Evolutionary conservation across 495 filamentous ascomycete species (phyloP).

Genomic region (Aspergillus diversus): DNA sequence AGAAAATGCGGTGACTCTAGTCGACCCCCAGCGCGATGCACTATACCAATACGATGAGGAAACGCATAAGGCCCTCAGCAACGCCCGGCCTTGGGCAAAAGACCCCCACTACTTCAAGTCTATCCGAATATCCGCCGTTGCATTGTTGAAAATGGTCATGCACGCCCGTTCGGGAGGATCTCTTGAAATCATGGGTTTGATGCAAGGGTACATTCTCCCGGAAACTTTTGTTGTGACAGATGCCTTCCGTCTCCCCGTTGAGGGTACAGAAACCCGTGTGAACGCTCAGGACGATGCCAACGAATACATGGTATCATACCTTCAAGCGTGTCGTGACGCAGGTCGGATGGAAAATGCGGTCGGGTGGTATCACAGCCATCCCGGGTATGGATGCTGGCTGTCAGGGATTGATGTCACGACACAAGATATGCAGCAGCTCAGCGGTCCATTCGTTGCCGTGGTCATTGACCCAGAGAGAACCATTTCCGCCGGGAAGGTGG

Average conservation of each 20-base stretch:
- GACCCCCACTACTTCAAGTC: conserved; percentile 90
- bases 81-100: conserved; percentile 75
- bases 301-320: conserved; percentile 92
- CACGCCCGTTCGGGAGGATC: conserved; percentile 91
- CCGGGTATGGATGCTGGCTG: conserved; percentile 98
- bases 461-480: conserved; percentile 98
- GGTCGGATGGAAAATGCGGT: conserved; percentile 88
- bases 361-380: conserved; percentile 98
- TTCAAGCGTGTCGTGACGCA: conserved; percentile 70
- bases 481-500: conserved; percentile 91
- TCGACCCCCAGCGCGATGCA: conserved; percentile 84
- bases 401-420: conserved; percentile 94
- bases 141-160: conserved; percentile 99
- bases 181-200: conserved; percentile 96
- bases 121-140: conserved; percentile 90
- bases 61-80: conserved; percentile 60
- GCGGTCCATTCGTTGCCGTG: conserved; percentile 91
- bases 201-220: conserved; percentile 88
- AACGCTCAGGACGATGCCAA: conserved; percentile 95
- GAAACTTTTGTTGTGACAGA: conserved; percentile 92
- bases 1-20: conserved; percentile 80
- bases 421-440: conserved; percentile 81
- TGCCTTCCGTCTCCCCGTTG: conserved; percentile 91
- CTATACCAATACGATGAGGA: conserved; percentile 80
- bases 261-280: conserved; percentile 96